Base-by-base conservation (phyloP, 345 rosid genomes). In the Reutealis trisperma region DNA sequence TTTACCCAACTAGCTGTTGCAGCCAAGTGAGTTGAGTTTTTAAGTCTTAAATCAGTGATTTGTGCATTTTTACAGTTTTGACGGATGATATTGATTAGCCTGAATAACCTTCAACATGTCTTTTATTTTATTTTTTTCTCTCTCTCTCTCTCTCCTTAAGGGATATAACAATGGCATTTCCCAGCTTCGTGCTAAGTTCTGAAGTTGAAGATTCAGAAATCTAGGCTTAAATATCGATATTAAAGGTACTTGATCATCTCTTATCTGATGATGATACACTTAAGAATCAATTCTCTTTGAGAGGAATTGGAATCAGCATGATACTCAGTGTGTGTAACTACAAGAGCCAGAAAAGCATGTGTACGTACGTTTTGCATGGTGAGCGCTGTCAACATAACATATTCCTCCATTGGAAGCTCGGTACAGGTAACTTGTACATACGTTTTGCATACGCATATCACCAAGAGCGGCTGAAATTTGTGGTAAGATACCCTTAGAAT, bases 131-230 rank as follows among this genome's bases (percentile, higher is more conserved):
- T n/a, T n/a, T n/a, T n/a, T n/a, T n/a, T n/a, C n/a, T n/a, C n/a
- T n/a, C n/a, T n/a, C n/a, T n/a, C n/a, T n/a, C n/a, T n/a, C n/a
- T n/a, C n/a, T 71, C 37, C 51, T 85, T 54, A 84, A 94, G 98
- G 90, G 99, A 95, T 79, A 91, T 93, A 87, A 89, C 86, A 19
- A 61, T 89, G 67, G 87, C 91, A 60, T 91, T 95, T 85, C 98
- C 99, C 6, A 93, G 97, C 77, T 95, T 93, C 49, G 83, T 90
- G 73, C 44, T 77, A 51, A 82, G 74, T 49, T 67, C 92, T 8
- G 99, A 91, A 83, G 86, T 83, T 11, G 94, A 90, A 73, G 97
- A 95, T 54, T 41, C 78, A 13, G 88, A 91, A 44, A n/a, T 88
- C 15, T 86, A 86, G 73, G 37, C 45, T 49, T 66, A 3, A 55